A percentile compares a stretch with the other conserved stretches of the same genome.
Conservation (phyloP, 2,329 filamentous ascomycete genomes). For the Ophioceras dolichostomum region DNA sequence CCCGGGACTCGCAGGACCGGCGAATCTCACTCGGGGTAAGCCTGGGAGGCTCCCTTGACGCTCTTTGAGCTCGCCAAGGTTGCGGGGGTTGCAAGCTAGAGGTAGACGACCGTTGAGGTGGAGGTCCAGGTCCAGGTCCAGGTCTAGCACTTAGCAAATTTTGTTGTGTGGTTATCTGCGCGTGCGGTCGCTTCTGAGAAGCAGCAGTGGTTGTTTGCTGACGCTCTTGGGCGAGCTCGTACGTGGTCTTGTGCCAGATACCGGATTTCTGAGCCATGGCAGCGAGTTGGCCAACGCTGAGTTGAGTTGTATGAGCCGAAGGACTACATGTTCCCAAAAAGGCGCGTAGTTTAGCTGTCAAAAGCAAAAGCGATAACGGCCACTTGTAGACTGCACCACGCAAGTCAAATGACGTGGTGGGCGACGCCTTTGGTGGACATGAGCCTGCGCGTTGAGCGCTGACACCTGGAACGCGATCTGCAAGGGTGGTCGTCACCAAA, state of each 20-base stretch:
- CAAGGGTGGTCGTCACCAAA: not conserved
- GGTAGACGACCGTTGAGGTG: not conserved
- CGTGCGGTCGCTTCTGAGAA: constrained; percentile 13
- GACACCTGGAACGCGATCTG: not conserved
- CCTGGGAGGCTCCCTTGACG: constrained; percentile 8
- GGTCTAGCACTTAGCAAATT: not conserved
- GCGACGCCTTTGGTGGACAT: no score
- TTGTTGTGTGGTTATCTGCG: not conserved
- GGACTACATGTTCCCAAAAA: no score
- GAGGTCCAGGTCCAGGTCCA: constrained; percentile 1
- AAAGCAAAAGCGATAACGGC: not conserved
- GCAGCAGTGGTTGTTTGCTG: constrained; percentile 6
- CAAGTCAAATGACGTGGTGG: not conserved
- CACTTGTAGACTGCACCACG: not conserved
- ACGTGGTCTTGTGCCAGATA: constrained; percentile 13
- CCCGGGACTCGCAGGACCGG: constrained; percentile 12
- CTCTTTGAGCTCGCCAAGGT: not conserved
- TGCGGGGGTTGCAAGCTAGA: not conserved
- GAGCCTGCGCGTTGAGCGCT: no score
- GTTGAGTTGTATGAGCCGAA: no score
- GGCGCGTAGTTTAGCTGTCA: no score
- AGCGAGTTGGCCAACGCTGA: no score
- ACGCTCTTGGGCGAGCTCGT: constrained; percentile 9
- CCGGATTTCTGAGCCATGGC: constrained; percentile 5
- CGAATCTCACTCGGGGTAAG: constrained; percentile 35